Conservation (phyloP, 371 early-diverging fungal genomes). For the Mortierella sp. region DNA sequence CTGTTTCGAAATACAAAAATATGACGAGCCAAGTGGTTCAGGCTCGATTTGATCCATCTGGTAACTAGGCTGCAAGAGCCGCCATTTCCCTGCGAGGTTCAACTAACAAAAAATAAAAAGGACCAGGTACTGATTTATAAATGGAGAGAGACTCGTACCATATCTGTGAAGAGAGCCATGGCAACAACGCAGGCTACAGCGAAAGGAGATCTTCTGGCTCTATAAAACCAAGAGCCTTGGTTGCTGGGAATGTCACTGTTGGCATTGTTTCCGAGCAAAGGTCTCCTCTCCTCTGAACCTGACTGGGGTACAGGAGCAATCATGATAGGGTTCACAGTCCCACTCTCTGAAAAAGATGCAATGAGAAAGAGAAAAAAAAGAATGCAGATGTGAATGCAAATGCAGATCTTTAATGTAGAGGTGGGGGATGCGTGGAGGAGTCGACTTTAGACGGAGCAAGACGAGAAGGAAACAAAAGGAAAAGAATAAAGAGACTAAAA, state of each 20-base stretch:
- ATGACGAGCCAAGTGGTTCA: too few relatives aligned
- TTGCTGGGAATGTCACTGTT: not conserved
- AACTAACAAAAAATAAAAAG: slow-evolving; percentile 48
- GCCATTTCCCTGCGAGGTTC: too few relatives aligned
- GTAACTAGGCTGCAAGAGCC: too few relatives aligned
- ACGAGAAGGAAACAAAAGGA: too few relatives aligned
- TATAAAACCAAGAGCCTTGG: slow-evolving; percentile 20
- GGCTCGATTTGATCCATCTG: too few relatives aligned
- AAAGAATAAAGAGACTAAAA: too few relatives aligned
- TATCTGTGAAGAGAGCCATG: slow-evolving; percentile 67
- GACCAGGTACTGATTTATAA: not conserved
- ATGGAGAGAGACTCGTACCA: slow-evolving; percentile 24
- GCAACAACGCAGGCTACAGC: slow-evolving; percentile 68
- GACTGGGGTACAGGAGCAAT: slow-evolving; percentile 43
- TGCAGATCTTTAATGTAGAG: too few relatives aligned
- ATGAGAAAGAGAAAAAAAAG: too few relatives aligned
- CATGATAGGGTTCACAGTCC: slow-evolving; percentile 1
- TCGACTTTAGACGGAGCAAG: too few relatives aligned
- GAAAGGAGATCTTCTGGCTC: slow-evolving; percentile 59
- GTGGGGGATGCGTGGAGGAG: too few relatives aligned
- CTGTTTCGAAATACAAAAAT: too few relatives aligned
- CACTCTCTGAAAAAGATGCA: not conserved
- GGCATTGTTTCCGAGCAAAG: slow-evolving; percentile 21
- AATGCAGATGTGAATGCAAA: too few relatives aligned
- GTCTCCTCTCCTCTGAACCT: slow-evolving; percentile 23